Percentiles rank a stretch among this genome's conserved stretches.
Evolutionary conservation across 1,284 basidiomycete genomes (phyloP).

Genomic region (Tranzscheliella williamsii): DNA sequence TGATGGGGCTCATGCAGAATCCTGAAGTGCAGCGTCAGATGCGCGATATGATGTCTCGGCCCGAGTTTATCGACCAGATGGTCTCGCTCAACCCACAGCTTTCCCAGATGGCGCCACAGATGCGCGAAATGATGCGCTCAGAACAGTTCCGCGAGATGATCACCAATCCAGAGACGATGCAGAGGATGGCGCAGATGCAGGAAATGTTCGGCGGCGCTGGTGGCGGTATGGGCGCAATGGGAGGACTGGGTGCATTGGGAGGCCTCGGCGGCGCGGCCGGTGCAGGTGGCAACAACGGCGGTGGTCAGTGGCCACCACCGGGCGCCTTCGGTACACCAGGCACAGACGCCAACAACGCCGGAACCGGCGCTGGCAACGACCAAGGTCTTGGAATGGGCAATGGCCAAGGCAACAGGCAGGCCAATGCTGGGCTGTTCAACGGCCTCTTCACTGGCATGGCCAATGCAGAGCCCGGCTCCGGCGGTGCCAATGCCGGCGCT

Average conservation of each 20-base stretch:
- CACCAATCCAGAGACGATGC: conserved; percentile 56
- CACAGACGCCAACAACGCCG: conserved; percentile 4
- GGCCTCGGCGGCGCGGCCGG: conserved; percentile 13
- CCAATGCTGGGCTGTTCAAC: conserved; percentile 3
- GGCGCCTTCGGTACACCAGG: conserved; percentile 35
- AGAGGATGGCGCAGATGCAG: conserved; percentile 50
- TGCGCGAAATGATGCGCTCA: conserved; percentile 55
- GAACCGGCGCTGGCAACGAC: background rate
- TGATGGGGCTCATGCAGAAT: conserved; percentile 56
- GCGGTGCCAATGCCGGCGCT: conserved; percentile 6
- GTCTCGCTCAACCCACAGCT: conserved; percentile 56
- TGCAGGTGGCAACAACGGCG: conserved; percentile 10
- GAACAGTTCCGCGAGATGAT: conserved; percentile 56
- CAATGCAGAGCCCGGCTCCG: conserved; percentile 2
- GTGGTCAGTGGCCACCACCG: conserved; percentile 43
- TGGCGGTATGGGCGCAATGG: conserved; percentile 9
- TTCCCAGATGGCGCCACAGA: conserved; percentile 49
- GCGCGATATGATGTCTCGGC: conserved; percentile 52
- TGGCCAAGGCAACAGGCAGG: conserved; percentile 2
- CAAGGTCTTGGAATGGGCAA: conserved; percentile 5
- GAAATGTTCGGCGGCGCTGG: conserved; percentile 43
- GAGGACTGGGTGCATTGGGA: conserved; percentile 24
- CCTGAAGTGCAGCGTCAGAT: conserved; percentile 54
- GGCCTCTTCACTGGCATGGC: conserved; percentile 9
- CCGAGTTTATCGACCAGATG: conserved; percentile 58